These are phyloP conservation scores for Voacanga thouarsii DNA, from an alignment of 257 asterid species.

Conservation along the genomic window DNA sequence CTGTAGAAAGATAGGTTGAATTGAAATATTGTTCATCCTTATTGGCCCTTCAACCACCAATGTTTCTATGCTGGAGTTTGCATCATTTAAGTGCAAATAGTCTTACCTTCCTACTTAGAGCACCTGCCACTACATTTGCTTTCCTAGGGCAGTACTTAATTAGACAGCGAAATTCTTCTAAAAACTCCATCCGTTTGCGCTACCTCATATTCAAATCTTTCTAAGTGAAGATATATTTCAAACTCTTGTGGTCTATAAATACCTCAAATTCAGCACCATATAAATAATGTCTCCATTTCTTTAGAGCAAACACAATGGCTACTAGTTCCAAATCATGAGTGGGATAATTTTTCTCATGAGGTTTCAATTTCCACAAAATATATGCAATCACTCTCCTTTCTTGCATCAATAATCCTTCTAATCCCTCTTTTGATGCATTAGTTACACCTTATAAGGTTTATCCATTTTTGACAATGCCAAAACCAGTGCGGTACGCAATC, in stretches of 20 bases:
- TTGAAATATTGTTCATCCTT: too few species aligned
- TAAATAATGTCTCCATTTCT: not conserved
- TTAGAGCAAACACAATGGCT: not conserved
- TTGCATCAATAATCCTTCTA: not conserved
- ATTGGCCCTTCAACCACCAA: too few species aligned
- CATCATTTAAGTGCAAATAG: too few species aligned
- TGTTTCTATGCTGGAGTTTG: too few species aligned
- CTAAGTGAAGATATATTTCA: not conserved
- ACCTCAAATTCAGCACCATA: too few species aligned
- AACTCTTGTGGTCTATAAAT: not conserved
- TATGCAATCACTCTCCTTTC: not conserved
- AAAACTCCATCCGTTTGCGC: not conserved
- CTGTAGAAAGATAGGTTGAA: too few species aligned
- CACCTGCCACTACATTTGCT: too few species aligned
- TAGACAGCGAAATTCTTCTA: not conserved
- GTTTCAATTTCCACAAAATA: not conserved
- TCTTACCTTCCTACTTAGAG: too few species aligned
- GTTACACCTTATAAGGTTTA: not conserved
- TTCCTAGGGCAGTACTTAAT: too few species aligned
- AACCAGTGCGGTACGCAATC: not conserved
- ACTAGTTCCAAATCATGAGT: conserved; percentile 6
- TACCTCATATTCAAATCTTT: not conserved
- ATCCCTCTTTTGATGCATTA: not conserved
- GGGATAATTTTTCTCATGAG: conserved; percentile 1
- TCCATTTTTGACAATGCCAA: not conserved